phyloP scores from a whole-genome alignment of 2,329 filamentous ascomycete species.

The Pezizomycotina sp. region DNA sequence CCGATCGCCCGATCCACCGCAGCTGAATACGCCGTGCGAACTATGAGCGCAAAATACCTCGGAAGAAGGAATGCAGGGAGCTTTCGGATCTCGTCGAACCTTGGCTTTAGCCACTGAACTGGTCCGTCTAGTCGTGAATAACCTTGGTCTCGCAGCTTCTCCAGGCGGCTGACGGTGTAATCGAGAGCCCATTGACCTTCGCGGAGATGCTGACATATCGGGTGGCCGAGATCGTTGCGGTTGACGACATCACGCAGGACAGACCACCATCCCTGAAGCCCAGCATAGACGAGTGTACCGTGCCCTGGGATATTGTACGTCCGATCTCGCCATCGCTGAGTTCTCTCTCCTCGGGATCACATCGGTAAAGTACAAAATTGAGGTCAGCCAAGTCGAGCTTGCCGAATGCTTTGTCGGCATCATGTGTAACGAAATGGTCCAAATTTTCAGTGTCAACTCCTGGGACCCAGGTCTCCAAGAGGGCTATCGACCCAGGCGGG shows the following conservation, averaged over 20 bases:
- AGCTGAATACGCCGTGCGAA: slow-evolving; percentile 75
- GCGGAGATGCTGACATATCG: slow-evolving; percentile 80
- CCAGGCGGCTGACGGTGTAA: slow-evolving; percentile 63
- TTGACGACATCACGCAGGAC: slow-evolving; percentile 66
- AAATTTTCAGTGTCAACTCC: slow-evolving; percentile 41
- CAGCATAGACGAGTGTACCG: slow-evolving; percentile 79
- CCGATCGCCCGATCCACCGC: slow-evolving; percentile 62
- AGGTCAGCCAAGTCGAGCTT: slow-evolving; percentile 63
- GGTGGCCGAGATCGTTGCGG: slow-evolving; percentile 82
- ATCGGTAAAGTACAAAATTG: slow-evolving; percentile 82
- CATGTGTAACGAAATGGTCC: slow-evolving; percentile 71
- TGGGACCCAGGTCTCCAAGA: slow-evolving; percentile 94
- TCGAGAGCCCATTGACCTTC: slow-evolving; percentile 86
- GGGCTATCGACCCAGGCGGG: slow-evolving; percentile 79
- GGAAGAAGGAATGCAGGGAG: slow-evolving; percentile 82
- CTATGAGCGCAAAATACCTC: slow-evolving; percentile 77
- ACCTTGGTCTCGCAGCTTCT: slow-evolving; percentile 47
- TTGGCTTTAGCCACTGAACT: slow-evolving; percentile 62
- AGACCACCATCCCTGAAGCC: slow-evolving; percentile 98
- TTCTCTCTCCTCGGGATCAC: slow-evolving; percentile 74
- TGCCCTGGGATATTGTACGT: slow-evolving; percentile 72
- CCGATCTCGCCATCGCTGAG: slow-evolving; percentile 65
- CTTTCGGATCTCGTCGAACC: slow-evolving; percentile 69
- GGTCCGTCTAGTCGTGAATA: slow-evolving; percentile 48
- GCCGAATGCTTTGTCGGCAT: slow-evolving; percentile 60